Evolutionary conservation across 192 early-diverging fungal species (phyloP), one percentile per base, ranked within the genome.

Genomic region (Gamsiella multidivaricata): DNA sequence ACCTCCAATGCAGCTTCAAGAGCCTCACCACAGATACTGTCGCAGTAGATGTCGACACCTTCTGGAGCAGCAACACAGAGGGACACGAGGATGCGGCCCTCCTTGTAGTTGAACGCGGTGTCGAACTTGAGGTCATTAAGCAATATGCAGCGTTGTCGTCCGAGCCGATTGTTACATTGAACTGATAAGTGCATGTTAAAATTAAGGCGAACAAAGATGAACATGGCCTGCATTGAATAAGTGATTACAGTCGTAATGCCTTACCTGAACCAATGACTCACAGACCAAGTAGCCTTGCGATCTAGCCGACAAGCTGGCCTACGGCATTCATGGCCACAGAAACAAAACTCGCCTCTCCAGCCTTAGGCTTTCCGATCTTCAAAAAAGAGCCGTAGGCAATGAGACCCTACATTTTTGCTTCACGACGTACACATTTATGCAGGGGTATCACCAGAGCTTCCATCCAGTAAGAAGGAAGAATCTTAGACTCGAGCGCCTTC

Each of bases 81-180:
- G 17, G 55, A 23, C 7, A 14, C 43, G 15, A 29, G 23, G n/a
- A 51, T 47, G 15, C 55, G 36, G 3, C 55, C 43, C 17, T 61
- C 61, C 79, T 96, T 97, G 90, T 97, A 97, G 85, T 97, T 97
- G 85, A 97, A 93, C 7, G 86, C 96, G 5, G 81, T 91, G 80
- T 97, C 94, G 50, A 91, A 93, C 11, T 90, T 90, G 54, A 91
- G 70, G 36, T 84, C 83, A 2, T 85, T 79, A 57, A 87, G 85
- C 23, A 95, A 82, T 86, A 88, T 12, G 73, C 83, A 23, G 91
- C 90, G 71, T 98, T 98, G 0, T 94, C 93, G 63, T 96, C 94
- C 2, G 88, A 87, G 9, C 94, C 94, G 17, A 92, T 93, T 23
- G 12, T 46, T n/a, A n/a, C n/a, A n/a, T n/a, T n/a, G n/a, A n/a